Base-by-base conservation (phyloP, 768 basidiomycete genomes). In the Sistotremastrum niveocremeum region DNA sequence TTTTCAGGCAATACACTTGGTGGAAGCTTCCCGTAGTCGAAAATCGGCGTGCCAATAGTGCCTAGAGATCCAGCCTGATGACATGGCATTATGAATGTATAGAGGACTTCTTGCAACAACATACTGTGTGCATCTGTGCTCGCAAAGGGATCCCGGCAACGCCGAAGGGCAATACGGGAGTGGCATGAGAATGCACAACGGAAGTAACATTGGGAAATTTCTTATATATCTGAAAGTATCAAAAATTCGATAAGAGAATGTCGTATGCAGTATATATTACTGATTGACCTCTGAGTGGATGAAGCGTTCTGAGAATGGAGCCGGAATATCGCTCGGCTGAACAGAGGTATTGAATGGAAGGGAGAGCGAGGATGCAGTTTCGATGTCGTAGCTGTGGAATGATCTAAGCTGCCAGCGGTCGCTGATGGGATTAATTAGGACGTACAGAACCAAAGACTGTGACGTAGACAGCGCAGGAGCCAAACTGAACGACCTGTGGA, bases 331-430 rank as follows among this genome's bases (percentile, higher is more conserved):
- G 4, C 8, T 11, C 3, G 31, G 6, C 8, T 30, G 31, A 7
- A 44, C 34, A 10, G 43, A 44, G 28, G 43, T 31, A 34, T 44
- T 44, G 43, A 44, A 44, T 20, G 43, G 31, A 8, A 44, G 34
- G 7, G 28, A 28, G 29, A 44, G 31, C 30, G 43, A 4, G 7
- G 43, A 32, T 7, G 43, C 43, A 20, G 31, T 44, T 4, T 44
- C 43, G 9, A 44, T 44, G 1, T 29, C 43, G 29, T 44, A 44
- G 5, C 43, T 44, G 43, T 37, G 43, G 8, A 41, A 7, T 7
- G 6, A 7, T 8, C 29, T 6, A 32, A 7, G 29, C 10, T 41
- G 12, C 29, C 1, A 41, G 10, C 4, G 29, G 39, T 28, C 11
- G 20, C 20, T 7, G 6, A 20, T 38, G 10, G 10, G 12, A 38